Conservation (phyloP, 306 rosid genomes). For the Begonia masoniana region DNA sequence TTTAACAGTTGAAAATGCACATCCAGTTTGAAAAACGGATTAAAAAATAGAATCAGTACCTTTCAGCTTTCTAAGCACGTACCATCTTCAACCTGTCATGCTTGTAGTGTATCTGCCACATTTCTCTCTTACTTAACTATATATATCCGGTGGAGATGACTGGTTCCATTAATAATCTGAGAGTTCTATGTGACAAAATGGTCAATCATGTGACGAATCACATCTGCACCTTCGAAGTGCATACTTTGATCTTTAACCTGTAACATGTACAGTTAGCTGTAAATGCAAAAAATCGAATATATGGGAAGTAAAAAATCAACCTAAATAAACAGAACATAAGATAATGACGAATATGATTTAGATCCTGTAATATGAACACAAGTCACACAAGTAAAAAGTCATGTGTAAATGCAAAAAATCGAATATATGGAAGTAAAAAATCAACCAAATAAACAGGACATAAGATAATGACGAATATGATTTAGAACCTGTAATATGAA, state of each 20-base stretch:
- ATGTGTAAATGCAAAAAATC: not conserved
- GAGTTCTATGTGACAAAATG: constrained; percentile 45
- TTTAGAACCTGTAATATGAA: too few species aligned
- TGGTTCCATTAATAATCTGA: not conserved
- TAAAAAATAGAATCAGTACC: too few species aligned
- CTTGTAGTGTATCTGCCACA: not conserved
- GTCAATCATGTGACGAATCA: constrained; percentile 77
- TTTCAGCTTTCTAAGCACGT: not conserved
- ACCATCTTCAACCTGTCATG: not conserved
- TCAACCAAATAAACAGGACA: not conserved
- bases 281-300: not conserved
- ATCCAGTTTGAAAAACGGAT: too few species aligned
- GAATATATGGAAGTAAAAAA: not conserved
- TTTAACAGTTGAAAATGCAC: too few species aligned
- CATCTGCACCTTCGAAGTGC: constrained; percentile 92
- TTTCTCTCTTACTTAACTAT: not conserved
- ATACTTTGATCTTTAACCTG: constrained; percentile 67
- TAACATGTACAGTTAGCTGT: not conserved
- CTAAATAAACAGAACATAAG: not conserved
- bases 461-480: not conserved
- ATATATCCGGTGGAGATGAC: constrained; percentile 2
- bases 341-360: not conserved
- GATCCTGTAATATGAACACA: not conserved
- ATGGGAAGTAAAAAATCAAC: not conserved
- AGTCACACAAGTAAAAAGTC: not conserved